Percentiles rank a stretch among this genome's conserved stretches.
Conservation (phyloP, 148 eudicot species). For the Nepenthes gracilis region DNA sequence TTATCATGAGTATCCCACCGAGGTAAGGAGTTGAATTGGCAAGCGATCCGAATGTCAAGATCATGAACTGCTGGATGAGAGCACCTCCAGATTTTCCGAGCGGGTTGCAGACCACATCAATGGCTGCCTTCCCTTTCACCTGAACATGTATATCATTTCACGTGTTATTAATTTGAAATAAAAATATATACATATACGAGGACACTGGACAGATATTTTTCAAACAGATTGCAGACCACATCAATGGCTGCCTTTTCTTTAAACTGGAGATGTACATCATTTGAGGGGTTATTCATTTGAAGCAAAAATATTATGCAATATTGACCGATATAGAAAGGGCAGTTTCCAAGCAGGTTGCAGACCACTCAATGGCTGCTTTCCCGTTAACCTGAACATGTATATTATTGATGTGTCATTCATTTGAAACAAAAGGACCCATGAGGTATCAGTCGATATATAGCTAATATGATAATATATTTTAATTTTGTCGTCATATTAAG, state of each 20-base stretch:
- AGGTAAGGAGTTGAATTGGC: conserved; percentile 97
- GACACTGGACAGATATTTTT: conserved; percentile 24
- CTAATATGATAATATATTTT: too few species aligned
- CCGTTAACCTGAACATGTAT: conserved; percentile 63
- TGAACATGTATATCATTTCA: conserved; percentile 14
- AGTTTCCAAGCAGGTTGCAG: conserved; percentile 96
- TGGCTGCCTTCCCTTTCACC: conserved; percentile 98
- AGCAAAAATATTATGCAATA: not conserved
- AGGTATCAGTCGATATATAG: not conserved
- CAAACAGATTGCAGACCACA: conserved; percentile 97
- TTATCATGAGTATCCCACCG: conserved; percentile 71
- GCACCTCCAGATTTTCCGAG: conserved; percentile 98
- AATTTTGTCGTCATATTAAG: not conserved
- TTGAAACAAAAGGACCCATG: not conserved
- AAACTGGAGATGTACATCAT: conserved; percentile 27
- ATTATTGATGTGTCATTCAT: not conserved
- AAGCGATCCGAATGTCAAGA: conserved; percentile 87
- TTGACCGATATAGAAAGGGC: not conserved
- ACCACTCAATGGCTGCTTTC: conserved; percentile 98
- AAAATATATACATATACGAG: not conserved
- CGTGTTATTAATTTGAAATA: not conserved
- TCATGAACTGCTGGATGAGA: conserved; percentile 96
- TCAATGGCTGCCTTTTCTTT: conserved; percentile 98
- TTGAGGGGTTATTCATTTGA: not conserved
- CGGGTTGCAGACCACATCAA: conserved; percentile 98